Conservation (phyloP, 148 eudicot genomes). For the Rhododendron vialii region DNA sequence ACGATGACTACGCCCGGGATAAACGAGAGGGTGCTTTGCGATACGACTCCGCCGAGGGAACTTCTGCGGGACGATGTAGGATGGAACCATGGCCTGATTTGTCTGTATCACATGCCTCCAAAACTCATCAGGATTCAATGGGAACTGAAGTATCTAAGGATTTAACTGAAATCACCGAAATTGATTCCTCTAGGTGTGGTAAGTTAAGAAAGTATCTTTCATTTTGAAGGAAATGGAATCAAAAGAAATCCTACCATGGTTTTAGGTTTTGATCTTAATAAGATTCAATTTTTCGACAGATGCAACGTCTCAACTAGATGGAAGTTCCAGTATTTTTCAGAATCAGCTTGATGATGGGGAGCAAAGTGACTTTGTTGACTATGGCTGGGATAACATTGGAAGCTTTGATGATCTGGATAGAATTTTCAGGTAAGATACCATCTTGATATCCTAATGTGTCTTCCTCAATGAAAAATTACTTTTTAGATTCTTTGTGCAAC, state of each 20-base stretch:
- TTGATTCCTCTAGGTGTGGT: constrained; percentile 15
- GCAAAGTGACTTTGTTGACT: constrained; percentile 62
- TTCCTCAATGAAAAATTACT: not conserved
- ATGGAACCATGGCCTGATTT: constrained; percentile 29
- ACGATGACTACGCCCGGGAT: constrained; percentile 20
- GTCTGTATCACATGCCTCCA: constrained; percentile 33
- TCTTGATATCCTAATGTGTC: not conserved
- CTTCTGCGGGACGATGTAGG: constrained; percentile 19
- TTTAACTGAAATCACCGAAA: constrained; percentile 12
- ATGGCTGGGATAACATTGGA: constrained; percentile 78
- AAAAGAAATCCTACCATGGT: not conserved
- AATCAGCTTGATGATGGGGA: constrained; percentile 46
- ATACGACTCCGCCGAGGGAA: constrained; percentile 20
- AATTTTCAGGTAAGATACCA: constrained; percentile 65
- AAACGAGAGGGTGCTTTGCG: constrained; percentile 25
- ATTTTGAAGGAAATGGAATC: not conserved
- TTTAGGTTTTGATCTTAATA: not conserved
- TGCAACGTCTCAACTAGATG: constrained; percentile 27
- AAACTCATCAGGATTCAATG: constrained; percentile 25
- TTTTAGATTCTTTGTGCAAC: not conserved
- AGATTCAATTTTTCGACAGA: constrained; percentile 28
- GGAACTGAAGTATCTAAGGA: constrained; percentile 36
- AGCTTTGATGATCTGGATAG: constrained; percentile 85
- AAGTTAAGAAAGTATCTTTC: not conserved
- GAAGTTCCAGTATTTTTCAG: constrained; percentile 32